phyloP scores from a whole-genome alignment of 257 asterid species.

The Catharanthus roseus region DNA sequence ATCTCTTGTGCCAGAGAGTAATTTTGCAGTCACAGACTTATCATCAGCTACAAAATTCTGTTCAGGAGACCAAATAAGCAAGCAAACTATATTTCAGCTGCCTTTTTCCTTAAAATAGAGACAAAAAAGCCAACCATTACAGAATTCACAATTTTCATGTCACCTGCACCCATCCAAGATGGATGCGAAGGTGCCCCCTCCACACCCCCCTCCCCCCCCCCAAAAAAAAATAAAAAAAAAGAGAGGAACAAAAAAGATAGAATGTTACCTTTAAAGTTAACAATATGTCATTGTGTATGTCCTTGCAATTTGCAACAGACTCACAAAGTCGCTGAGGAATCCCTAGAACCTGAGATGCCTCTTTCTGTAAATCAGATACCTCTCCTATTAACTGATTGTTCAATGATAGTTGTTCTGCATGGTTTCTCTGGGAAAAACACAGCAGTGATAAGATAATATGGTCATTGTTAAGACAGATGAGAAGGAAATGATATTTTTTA shows the following conservation, averaged over 20 bases:
- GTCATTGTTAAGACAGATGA: not conserved
- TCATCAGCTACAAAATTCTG: conserved; percentile 58
- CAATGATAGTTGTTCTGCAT: conserved; percentile 42
- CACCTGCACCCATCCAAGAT: not conserved
- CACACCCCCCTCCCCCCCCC: not conserved
- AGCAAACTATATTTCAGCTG: not conserved
- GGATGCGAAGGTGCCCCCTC: not conserved
- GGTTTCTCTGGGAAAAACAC: conserved; percentile 45
- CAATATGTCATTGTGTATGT: conserved; percentile 45
- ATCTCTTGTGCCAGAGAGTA: conserved; percentile 64
- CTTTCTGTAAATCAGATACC: conserved; percentile 54
- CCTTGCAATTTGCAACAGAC: conserved; percentile 58
- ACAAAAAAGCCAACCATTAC: not conserved
- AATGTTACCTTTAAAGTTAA: conserved; percentile 56
- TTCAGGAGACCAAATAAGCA: conserved; percentile 10
- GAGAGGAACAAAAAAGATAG: not conserved
- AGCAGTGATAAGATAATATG: conserved; percentile 18
- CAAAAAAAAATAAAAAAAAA: not conserved
- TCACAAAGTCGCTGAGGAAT: conserved; percentile 53
- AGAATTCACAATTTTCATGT: not conserved
- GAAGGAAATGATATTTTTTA: not conserved
- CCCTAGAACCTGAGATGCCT: conserved; percentile 38
- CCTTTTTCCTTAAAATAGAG: not conserved
- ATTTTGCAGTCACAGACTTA: conserved; percentile 47
- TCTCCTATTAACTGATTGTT: conserved; percentile 49